Evolutionary conservation across 179 eudicot species (phyloP).

Genomic region (Heliamphora pulchella): DNA sequence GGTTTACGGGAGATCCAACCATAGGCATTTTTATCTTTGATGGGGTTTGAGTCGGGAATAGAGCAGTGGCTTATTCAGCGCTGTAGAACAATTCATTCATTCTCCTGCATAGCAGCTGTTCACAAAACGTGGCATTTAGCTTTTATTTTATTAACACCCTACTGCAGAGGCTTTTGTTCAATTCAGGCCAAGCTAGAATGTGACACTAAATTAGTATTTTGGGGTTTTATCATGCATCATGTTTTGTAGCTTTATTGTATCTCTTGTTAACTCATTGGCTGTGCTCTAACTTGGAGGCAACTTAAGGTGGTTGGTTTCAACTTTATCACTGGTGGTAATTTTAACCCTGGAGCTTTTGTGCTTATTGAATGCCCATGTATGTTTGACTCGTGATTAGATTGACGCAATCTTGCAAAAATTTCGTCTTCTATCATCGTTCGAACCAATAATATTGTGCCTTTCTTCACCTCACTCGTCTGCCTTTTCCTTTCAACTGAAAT

Average conservation of each 20-base stretch:
- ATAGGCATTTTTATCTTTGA: neutral
- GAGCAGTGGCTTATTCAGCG: no score
- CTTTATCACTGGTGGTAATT: neutral
- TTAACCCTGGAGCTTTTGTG: neutral
- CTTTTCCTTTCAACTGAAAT: slow-evolving; percentile 4
- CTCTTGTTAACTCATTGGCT: slow-evolving; percentile 3
- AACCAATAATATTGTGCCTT: neutral
- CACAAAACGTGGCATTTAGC: no score
- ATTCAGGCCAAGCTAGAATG: neutral
- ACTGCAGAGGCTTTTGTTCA: neutral
- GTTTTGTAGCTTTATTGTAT: neutral
- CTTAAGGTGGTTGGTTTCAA: neutral
- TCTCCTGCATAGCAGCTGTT: no score
- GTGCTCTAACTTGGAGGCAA: neutral
- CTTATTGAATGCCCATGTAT: neutral
- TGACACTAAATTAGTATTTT: neutral
- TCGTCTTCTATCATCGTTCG: neutral
- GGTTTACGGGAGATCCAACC: neutral
- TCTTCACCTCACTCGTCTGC: neutral
- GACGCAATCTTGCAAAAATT: neutral
- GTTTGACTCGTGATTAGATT: neutral
- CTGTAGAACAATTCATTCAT: no score
- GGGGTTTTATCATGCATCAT: neutral
- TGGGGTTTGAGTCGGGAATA: neutral
- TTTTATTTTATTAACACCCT: no score